Evolutionary conservation across 345 rosid genomes (phyloP).

Genomic region (Rhodamnia rubescens): DNA sequence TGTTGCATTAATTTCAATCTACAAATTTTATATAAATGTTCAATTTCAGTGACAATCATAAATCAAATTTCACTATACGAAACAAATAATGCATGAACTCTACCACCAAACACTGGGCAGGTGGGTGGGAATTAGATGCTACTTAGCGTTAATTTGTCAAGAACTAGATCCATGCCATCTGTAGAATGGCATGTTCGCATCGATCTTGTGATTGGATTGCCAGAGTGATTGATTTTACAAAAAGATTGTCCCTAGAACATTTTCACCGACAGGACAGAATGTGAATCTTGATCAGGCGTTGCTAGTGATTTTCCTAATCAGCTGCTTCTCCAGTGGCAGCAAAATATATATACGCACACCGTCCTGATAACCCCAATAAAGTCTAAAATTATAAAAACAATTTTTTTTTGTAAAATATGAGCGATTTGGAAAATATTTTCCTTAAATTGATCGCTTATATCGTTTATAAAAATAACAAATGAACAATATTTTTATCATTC

Average conservation of each 20-base stretch:
- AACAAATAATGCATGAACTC: too few relatives aligned
- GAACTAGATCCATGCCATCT: background rate
- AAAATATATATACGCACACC: background rate
- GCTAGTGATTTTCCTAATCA: background rate
- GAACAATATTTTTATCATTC: too few relatives aligned
- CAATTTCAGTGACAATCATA: background rate
- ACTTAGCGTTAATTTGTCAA: background rate
- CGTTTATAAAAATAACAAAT: too few relatives aligned
- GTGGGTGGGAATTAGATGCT: background rate
- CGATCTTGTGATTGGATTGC: background rate
- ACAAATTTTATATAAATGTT: background rate
- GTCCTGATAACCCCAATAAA: background rate
- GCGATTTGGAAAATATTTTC: too few relatives aligned
- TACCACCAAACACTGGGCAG: background rate
- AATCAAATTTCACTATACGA: too few relatives aligned
- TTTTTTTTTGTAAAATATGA: too few relatives aligned
- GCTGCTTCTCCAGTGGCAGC: background rate
- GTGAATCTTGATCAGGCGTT: background rate
- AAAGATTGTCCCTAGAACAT: background rate
- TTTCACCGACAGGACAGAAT: background rate
- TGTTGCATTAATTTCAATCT: background rate
- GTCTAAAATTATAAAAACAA: background rate
- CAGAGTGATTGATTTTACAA: background rate
- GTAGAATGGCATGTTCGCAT: background rate
- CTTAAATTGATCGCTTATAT: too few relatives aligned